Base-by-base conservation (phyloP, 805 yeast species). In the Kluyveromyces siamensis region DNA sequence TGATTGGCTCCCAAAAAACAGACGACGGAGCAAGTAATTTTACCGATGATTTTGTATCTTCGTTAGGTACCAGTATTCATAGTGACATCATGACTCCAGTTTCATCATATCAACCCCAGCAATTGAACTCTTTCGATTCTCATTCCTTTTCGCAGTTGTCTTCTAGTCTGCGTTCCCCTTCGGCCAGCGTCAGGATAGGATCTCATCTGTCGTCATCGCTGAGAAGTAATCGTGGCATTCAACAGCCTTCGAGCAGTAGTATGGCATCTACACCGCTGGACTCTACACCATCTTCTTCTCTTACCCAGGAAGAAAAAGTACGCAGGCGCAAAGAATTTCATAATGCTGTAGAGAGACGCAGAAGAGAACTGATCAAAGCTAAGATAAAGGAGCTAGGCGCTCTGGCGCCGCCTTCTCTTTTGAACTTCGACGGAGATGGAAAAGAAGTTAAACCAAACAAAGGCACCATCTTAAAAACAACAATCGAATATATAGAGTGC, bases 271-370 rank as follows among this genome's bases (percentile, higher is more conserved):
- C 58, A 16, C 56, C 55, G 0, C 53, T 56, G 49, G 60, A 57
- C 13, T 58, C 59, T 8, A 55, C 56, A 44, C 45, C 49, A 13
- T 18, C 45, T 25, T 46, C 57, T 11, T 52, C 51, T 46, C 41
- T 59, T 42, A 51, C 67, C 14, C 53, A 57, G 58, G 95, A 84
- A 47, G 88, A 84, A 50, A 85, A 84, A 60, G 64, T 85, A 47
- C 77, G 80, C 52, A 75, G 96, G 53, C 75, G 96, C 53, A 71
- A 96, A 51, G 96, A 89, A 61, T 83, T 88, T 52, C 98, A 90
- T 65, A 90, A 90, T 62, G 96, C 96, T 1, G 97, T 90, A 5
- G 98, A 90, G 66, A 76, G 96, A 58, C 75, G 96, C 56, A 76
- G 98, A 61, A 75, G 98, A 53, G 98, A 91, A 64, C 73, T 87